A percentile compares a stretch with the other conserved stretches of the same genome.
Conservation (phyloP, 305 asterid species). For the Rubia tinctorum region DNA sequence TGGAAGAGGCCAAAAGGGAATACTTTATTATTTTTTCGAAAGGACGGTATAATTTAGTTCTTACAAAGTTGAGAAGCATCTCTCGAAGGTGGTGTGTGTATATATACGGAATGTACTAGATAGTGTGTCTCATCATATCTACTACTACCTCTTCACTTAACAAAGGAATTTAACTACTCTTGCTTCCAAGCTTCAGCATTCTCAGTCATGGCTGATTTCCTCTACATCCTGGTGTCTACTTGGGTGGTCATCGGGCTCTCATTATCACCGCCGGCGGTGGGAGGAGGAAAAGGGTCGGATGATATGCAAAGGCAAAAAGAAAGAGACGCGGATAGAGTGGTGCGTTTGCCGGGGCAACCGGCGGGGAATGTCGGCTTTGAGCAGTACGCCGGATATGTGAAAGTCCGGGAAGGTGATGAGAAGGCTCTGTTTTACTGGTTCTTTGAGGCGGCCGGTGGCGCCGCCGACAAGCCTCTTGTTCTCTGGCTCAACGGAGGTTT, state of each 20-base stretch:
- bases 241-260: neutral
- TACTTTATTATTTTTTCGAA: no score
- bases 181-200: neutral
- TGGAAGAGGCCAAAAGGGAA: no score
- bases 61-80: neutral
- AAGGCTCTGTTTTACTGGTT: slow-evolving; percentile 28
- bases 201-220: slow-evolving; percentile 11
- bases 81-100: neutral
- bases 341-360: slow-evolving; percentile 22
- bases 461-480: slow-evolving; percentile 19
- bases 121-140: neutral
- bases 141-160: neutral
- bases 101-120: neutral
- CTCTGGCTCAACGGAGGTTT: slow-evolving; percentile 29
- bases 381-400: slow-evolving; percentile 20
- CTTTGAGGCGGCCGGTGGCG: slow-evolving; percentile 19
- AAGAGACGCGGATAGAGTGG: slow-evolving; percentile 19
- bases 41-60: no score
- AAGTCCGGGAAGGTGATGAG: slow-evolving; percentile 15
- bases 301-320: slow-evolving; percentile 13
- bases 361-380: slow-evolving; percentile 8
- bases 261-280: slow-evolving; percentile 4
- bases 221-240: neutral
- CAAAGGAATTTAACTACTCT: neutral
- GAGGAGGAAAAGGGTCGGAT: neutral